Base-by-base conservation (phyloP, 2,329 filamentous ascomycete genomes). In the Sporothrix inflata region DNA sequence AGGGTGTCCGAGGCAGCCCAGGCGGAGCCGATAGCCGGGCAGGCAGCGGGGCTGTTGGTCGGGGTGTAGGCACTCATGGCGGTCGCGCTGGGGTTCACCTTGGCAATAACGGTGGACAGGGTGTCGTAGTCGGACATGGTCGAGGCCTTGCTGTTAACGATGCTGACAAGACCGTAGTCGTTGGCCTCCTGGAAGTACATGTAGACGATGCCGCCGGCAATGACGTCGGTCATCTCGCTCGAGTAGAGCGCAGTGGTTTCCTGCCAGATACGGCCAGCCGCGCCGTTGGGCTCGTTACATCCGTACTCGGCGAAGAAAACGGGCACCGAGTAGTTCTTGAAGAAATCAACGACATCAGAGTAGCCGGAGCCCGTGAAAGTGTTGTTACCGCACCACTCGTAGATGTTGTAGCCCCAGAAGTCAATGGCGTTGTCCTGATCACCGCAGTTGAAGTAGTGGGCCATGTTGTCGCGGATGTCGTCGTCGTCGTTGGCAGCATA, bases 371-470 rank as follows among this genome's bases (percentile, higher is more conserved):
- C 80, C 47, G 85, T 79, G 84, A 92, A 96, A 78, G 85, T 89
- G 79, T 93, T 97, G 77, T 94, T 82, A 77, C 95, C 96, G 81
- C 96, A 99, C 96, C 96, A 99, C 70, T 94, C 97, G 88, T 99
- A 99, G 84, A 98, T 97, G 87, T 99, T 99, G 91, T 98, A 98
- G 73, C 96, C 96, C 93, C 94, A 99, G 87, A 97, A 98, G 83
- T 99, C 96, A 76, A 98, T 97, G 74, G 92, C 79, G 83, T 74
- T 83, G 9, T 85, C 84, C 45, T 85, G 80, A 74, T 89, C 82
- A 74, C 94, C 93, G 80, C 96, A 99, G 87, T 97, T 94, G 85
- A 99, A 98, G 88, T 97, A 99, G 80, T 94, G 85, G 77, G 94
- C 93, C 79, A 98, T 89, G 78, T 94, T 86, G 76, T 86, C 86